Base-by-base conservation (phyloP, 352 stramenopile genomes). In the Plasmopara halstedii region DNA sequence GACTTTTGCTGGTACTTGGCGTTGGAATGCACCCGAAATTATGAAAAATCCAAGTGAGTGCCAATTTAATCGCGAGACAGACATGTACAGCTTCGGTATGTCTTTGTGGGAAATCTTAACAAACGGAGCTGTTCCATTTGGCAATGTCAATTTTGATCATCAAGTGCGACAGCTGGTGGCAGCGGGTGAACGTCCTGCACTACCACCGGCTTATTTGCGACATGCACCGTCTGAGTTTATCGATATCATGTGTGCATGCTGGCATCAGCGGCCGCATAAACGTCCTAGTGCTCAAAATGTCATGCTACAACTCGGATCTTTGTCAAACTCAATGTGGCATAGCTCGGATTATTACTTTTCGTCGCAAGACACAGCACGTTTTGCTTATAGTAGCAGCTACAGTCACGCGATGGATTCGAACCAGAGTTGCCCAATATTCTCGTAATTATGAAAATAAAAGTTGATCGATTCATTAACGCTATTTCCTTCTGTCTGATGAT, bases 61-160 rank as follows among this genome's bases (percentile, higher is more conserved):
- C 48, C 62, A 61, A 19, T 87, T 83, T 46, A 85, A 85, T 52
- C 72, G 75, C 21, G 72, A 75, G 34, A 85, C 75, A 14, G 75
- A 87, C 56, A 70, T 87, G 39, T 87, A 87, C 56, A 85, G 72
- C 67, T 87, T 87, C 44, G 75, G 75, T 8, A 54, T 87, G 46
- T 57, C 68, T 37, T 50, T 85, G 6, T 85, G 75, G 75, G 72
- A 87, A 27, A 72, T 87, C n/a, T 44, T 85, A 14, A 77, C 72
- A 17, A 83, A 87, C 48, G 75, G 75, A 25, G 56, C 70, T 0
- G 66, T 80, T 13, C 72, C 75, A 2, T 87, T 87, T 44, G 70
- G 70, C 15, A 68, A 87, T 21, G 57, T 85, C 1, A 56, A 66
- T 10, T 87, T 85, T 22, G 75, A 87, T 33, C 72, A 85, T 45